Percentiles rank a stretch among this genome's conserved stretches.
phyloP scores from a whole-genome alignment of 768 basidiomycete genomes.

The Mycena kentingensis region DNA sequence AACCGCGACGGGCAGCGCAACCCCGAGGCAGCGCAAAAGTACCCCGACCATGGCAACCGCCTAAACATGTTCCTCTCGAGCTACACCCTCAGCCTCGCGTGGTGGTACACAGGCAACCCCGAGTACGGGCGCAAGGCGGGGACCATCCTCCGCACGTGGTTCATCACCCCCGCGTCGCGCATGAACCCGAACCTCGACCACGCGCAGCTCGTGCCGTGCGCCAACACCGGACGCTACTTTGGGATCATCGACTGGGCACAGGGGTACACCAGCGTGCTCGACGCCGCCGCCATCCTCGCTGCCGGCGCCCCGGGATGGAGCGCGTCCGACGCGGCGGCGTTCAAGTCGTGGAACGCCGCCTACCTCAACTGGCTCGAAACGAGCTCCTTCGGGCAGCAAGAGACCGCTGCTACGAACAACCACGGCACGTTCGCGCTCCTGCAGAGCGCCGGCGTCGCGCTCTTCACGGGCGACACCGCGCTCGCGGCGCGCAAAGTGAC shows the following conservation, averaged over 20 bases:
- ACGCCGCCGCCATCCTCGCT: constrained; percentile 17
- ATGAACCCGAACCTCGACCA: constrained; percentile 48
- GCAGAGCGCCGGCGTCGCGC: constrained; percentile 18
- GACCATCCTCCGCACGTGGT: constrained; percentile 41
- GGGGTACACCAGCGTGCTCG: constrained; percentile 10
- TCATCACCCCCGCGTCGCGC: constrained; percentile 36
- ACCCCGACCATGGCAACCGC: constrained; percentile 28
- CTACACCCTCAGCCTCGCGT: constrained; percentile 39
- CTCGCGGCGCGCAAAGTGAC: constrained; percentile 6
- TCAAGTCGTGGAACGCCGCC: constrained; percentile 13
- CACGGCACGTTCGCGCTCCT: constrained; percentile 18
- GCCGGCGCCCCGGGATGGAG: constrained; percentile 15
- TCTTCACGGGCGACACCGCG: constrained; percentile 7
- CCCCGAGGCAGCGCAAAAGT: background rate
- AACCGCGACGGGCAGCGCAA: constrained; percentile 36
- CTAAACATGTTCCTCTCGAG: constrained; percentile 46
- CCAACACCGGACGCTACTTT: constrained; percentile 10
- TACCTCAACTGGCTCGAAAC: constrained; percentile 14
- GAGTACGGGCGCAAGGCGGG: constrained; percentile 36
- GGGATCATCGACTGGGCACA: constrained; percentile 19
- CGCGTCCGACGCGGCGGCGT: constrained; percentile 1
- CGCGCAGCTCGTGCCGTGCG: constrained; percentile 30
- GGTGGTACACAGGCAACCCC: constrained; percentile 36
- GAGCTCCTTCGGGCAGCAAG: constrained; percentile 8
- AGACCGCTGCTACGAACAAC: constrained; percentile 15